Evolutionary conservation across 305 asterid genomes (phyloP), one percentile per base, ranked within the genome.

Genomic region (Solanum hybrid): DNA sequence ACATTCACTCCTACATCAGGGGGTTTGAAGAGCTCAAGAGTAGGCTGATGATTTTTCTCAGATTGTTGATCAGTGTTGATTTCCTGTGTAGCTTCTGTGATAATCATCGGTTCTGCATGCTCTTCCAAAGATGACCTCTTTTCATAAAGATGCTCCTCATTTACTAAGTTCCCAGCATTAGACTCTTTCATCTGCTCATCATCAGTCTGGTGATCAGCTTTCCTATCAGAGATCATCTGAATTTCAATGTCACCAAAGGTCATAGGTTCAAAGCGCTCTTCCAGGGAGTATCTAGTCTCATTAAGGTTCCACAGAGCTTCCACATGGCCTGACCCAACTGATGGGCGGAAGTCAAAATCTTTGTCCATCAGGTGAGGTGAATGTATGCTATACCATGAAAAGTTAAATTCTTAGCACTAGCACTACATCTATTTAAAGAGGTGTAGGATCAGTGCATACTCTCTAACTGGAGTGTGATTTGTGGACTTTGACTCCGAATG

Each of bases 261-360:
- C 96, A 94, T 90, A 82, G 94, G 95, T 68, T 96, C 96, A 89
- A 95, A 89, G 68, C 92, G 92, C 90, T 95, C 97, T 84, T 93
- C 96, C 41, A 94, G 89, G 87, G 92, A 91, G 89, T 93, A 93
- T 86, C 88, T 86, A 88, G 89, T 91, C 89, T 91, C 94, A 85
- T 87, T 91, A 87, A 93, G 92, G 37, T 87, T 89, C 90, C 92
- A 96, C 84, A 90, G 89, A 65, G 93, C 89, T 89, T 90, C 89
- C 68, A 92, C 92, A 65, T 89, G 89, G 89, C 83, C 89, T 61
- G 29, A 38, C 34, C 87, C 86, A 90, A 41, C 79, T 70, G 92
- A 90, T 89, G 94, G 87, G 89, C 88, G 86, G 88, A 78, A 87
- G 7, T 89, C 90, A 34, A 65, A 57, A 88, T 90, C 92, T 81